Percentiles rank a stretch among this genome's conserved stretches.
These are phyloP conservation scores for Marchantia polymorpha DNA, from an alignment of 225 moss, liverwort and hornwort genomes.

Conservation along the genomic window DNA sequence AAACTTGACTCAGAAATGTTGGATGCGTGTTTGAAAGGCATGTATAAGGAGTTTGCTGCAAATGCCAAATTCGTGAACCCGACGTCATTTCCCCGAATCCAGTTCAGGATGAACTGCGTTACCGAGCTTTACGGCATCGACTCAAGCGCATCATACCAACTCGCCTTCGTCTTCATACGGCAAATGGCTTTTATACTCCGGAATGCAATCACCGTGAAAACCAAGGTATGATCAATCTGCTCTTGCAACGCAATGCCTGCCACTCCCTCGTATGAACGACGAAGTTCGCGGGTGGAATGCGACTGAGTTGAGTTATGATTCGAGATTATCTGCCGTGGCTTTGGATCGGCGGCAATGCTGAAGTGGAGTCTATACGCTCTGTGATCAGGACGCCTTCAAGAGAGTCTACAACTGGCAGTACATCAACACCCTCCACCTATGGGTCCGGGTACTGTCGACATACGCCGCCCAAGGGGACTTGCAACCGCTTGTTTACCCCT, in stretches of 20 bases:
- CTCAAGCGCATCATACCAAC: slow-evolving; percentile 69
- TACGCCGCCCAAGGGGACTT: slow-evolving; percentile 64
- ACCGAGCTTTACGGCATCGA: slow-evolving; percentile 89
- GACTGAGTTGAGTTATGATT: background rate
- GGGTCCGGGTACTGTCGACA: slow-evolving; percentile 76
- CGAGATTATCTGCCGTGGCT: no score
- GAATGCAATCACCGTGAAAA: slow-evolving; percentile 84
- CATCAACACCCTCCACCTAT: slow-evolving; percentile 80
- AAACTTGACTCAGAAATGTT: slow-evolving; percentile 66
- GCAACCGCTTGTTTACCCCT: slow-evolving; percentile 77
- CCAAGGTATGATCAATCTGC: slow-evolving; percentile 48
- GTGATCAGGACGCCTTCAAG: slow-evolving; percentile 76
- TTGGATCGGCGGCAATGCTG: no score
- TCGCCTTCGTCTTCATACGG: slow-evolving; percentile 89
- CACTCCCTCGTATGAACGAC: background rate
- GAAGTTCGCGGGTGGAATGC: background rate
- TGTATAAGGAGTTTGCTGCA: slow-evolving; percentile 86
- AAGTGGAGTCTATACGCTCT: background rate
- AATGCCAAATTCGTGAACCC: slow-evolving; percentile 83
- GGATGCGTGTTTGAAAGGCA: slow-evolving; percentile 69
- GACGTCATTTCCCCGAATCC: slow-evolving; percentile 76
- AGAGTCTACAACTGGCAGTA: slow-evolving; percentile 96
- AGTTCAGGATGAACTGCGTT: slow-evolving; percentile 86
- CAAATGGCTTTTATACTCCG: slow-evolving; percentile 86
- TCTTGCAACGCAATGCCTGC: background rate